Conservation (phyloP, 306 rosid species). For the Cucurbita maxima region DNA sequence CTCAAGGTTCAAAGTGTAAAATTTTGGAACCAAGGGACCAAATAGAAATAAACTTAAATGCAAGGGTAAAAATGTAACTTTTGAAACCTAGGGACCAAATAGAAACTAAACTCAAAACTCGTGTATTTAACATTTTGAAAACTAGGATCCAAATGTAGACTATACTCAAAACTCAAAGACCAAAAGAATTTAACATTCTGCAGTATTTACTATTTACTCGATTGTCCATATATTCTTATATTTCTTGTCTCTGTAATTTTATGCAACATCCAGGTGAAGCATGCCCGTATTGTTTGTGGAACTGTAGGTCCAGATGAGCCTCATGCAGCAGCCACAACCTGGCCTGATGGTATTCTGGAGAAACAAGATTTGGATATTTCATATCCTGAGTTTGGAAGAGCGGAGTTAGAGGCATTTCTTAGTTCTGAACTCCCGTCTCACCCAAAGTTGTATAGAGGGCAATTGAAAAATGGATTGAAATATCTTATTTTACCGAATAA, state of each 20-base stretch:
- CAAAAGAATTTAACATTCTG: neutral
- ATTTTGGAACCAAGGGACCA: too few relatives aligned
- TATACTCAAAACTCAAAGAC: too few relatives aligned
- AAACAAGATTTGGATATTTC: slow-evolving; percentile 41
- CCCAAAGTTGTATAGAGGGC: slow-evolving; percentile 76
- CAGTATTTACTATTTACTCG: neutral
- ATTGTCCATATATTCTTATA: neutral
- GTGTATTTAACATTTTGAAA: too few relatives aligned
- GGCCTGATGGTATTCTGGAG: slow-evolving; percentile 62
- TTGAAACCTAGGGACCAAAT: too few relatives aligned
- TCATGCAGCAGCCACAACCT: slow-evolving; percentile 73
- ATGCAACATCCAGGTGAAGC: slow-evolving; percentile 23
- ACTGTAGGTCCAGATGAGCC: slow-evolving; percentile 94
- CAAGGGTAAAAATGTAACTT: too few relatives aligned
- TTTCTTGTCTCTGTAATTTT: neutral
- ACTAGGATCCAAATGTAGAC: too few relatives aligned
- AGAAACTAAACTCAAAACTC: too few relatives aligned
- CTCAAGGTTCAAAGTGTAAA: too few relatives aligned
- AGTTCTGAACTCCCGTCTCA: slow-evolving; percentile 66
- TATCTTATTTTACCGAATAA: slow-evolving; percentile 81
- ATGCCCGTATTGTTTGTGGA: slow-evolving; percentile 35
- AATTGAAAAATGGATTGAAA: slow-evolving; percentile 68
- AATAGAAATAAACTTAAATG: too few relatives aligned
- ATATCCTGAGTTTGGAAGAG: slow-evolving; percentile 34
- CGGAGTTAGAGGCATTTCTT: slow-evolving; percentile 45